Evolutionary conservation across 164 flowering plant species (phyloP).

Genomic region (Platanus orientalis): DNA sequence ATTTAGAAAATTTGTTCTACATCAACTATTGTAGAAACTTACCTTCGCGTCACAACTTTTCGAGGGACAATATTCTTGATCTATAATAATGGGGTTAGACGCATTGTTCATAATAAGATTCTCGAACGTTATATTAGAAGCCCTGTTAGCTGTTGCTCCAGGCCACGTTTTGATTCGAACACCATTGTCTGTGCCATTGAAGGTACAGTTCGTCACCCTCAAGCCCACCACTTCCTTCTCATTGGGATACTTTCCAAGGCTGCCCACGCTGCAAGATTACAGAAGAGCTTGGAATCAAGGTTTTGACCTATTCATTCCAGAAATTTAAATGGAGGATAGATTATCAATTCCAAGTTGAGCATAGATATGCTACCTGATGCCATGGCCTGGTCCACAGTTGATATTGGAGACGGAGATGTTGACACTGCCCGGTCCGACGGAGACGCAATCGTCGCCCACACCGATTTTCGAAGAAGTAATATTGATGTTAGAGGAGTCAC

Average conservation of each 20-base stretch:
- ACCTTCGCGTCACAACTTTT: constrained; percentile 16
- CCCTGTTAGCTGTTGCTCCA: constrained; percentile 27
- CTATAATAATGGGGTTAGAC: constrained; percentile 37
- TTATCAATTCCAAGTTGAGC: not conserved
- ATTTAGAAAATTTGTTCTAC: no score
- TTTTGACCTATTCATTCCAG: no score
- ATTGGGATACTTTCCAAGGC: constrained; percentile 31
- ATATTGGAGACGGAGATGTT: constrained; percentile 17
- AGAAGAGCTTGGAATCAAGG: no score
- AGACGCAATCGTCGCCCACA: constrained; percentile 33
- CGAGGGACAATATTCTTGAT: constrained; percentile 35
- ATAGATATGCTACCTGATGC: constrained; percentile 24
- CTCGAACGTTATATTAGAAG: constrained; percentile 23
- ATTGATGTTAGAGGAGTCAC: constrained; percentile 14
- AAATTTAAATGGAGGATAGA: no score
- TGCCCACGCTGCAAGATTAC: constrained; percentile 27
- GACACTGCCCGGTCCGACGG: constrained; percentile 30
- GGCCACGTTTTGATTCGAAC: constrained; percentile 35
- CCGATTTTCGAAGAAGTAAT: constrained; percentile 19
- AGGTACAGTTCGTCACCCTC: constrained; percentile 26
- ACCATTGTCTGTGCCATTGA: constrained; percentile 33
- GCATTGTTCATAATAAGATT: constrained; percentile 28
- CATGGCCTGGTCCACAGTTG: constrained; percentile 36
- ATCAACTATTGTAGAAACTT: not conserved
- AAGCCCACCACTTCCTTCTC: constrained; percentile 31